These are phyloP conservation scores for Carex pumila DNA, from an alignment of 176 grass and related monocot genomes.

Conservation along the genomic window DNA sequence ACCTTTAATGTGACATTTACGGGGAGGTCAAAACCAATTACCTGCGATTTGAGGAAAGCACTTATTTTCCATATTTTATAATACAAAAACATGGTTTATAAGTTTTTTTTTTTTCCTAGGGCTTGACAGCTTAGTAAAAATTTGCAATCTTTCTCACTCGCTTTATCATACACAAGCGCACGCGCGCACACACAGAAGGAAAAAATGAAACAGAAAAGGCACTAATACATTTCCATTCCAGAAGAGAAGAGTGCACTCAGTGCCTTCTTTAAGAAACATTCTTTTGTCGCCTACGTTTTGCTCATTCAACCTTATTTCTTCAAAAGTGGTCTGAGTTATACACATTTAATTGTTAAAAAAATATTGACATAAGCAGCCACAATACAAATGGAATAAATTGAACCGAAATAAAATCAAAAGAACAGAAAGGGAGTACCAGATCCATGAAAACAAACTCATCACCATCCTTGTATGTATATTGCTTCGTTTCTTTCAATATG, in stretches of 20 bases:
- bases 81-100: background rate
- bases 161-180: background rate
- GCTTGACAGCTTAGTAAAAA: background rate
- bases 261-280: slow-evolving; percentile 88
- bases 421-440: slow-evolving; percentile 40
- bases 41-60: slow-evolving; percentile 31
- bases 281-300: slow-evolving; percentile 70
- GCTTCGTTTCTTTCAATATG: slow-evolving; percentile 85
- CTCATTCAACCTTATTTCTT: slow-evolving; percentile 75
- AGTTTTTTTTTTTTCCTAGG: background rate
- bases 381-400: background rate
- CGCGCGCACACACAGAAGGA: background rate
- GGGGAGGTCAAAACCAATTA: slow-evolving; percentile 89
- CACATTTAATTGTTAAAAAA: slow-evolving; percentile 27
- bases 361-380: background rate
- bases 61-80: slow-evolving; percentile 12
- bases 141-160: background rate
- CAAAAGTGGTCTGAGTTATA: slow-evolving; percentile 42
- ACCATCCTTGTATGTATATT: slow-evolving; percentile 94
- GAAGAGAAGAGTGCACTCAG: slow-evolving; percentile 81
- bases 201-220: background rate
- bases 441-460: slow-evolving; percentile 91
- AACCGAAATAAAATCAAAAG: background rate
- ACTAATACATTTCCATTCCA: slow-evolving; percentile 83
- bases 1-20: slow-evolving; percentile 73